A percentile compares a stretch with the other conserved stretches of the same genome.
Evolutionary conservation across 345 rosid species (phyloP).

Genomic region (Lagerstroemia speciosa): DNA sequence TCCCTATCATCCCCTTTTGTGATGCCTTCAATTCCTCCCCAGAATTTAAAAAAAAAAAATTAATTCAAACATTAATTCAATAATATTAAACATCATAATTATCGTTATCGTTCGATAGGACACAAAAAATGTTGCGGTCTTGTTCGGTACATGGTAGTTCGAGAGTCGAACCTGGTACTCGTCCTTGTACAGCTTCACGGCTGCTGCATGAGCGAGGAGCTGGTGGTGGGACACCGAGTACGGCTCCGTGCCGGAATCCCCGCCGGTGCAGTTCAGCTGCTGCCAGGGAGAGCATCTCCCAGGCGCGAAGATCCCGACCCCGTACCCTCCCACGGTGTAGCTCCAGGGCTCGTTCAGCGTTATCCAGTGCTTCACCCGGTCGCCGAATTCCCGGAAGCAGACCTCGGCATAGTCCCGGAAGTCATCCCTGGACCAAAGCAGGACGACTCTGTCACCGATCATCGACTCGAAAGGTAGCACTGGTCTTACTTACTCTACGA

Average conservation of each 20-base stretch:
- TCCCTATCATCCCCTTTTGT: constrained; percentile 14
- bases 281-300: constrained; percentile 32
- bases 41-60: too few relatives aligned
- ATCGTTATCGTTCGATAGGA: too few relatives aligned
- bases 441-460: too few relatives aligned
- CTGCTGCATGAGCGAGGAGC: constrained; percentile 40
- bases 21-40: background rate
- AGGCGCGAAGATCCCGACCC: constrained; percentile 10
- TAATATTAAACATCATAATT: too few relatives aligned
- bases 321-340: constrained; percentile 17
- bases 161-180: constrained; percentile 19
- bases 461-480: too few relatives aligned
- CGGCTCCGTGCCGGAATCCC: constrained; percentile 38
- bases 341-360: constrained; percentile 37
- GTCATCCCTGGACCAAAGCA: constrained; percentile 27
- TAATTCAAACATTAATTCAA: too few relatives aligned
- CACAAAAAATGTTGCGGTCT: too few relatives aligned
- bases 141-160: too few relatives aligned
- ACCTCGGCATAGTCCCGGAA: constrained; percentile 23
- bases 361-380: constrained; percentile 37
- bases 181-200: constrained; percentile 21
- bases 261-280: constrained; percentile 19
- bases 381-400: constrained; percentile 31
- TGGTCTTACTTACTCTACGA: too few relatives aligned
- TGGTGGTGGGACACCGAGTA: constrained; percentile 27